phyloP scores from a whole-genome alignment of 768 basidiomycete genomes.

The Kwoniella europaea region DNA sequence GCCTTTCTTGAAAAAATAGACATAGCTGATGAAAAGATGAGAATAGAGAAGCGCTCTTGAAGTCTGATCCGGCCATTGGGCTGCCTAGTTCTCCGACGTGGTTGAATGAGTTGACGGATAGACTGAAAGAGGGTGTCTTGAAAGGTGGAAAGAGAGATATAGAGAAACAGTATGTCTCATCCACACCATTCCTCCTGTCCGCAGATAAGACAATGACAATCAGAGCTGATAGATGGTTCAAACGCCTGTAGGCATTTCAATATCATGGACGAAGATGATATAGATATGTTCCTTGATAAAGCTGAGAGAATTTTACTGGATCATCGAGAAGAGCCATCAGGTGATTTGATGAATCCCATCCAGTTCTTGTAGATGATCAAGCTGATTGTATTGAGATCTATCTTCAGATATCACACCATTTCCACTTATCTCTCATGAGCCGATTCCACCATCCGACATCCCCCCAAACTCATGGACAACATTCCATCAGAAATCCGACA shows the following conservation, averaged over 20 bases:
- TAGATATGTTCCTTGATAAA: slow-evolving; percentile 45
- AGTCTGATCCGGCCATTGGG: slow-evolving; percentile 67
- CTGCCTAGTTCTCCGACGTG: slow-evolving; percentile 63
- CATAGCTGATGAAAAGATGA: slow-evolving; percentile 60
- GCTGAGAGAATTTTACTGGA: slow-evolving; percentile 34
- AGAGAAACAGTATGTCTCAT: slow-evolving; percentile 33
- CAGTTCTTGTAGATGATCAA: neutral
- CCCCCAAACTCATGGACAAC: slow-evolving; percentile 25
- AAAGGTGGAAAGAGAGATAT: neutral
- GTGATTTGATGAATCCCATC: slow-evolving; percentile 11
- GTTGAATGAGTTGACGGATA: slow-evolving; percentile 55
- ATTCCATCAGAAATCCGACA: slow-evolving; percentile 17
- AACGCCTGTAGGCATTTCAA: slow-evolving; percentile 36
- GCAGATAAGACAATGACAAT: too few relatives aligned
- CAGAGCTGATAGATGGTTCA: neutral
- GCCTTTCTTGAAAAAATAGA: neutral
- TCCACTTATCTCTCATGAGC: slow-evolving; percentile 4
- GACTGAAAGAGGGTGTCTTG: slow-evolving; percentile 24
- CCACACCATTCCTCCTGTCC: too few relatives aligned
- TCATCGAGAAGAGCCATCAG: slow-evolving; percentile 24
- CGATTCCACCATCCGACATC: slow-evolving; percentile 28
- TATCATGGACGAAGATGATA: slow-evolving; percentile 33
- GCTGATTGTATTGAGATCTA: neutral
- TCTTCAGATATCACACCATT: slow-evolving; percentile 25
- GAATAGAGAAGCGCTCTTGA: slow-evolving; percentile 19